Conservation (phyloP, 169 alveolate species). For the Plasmodium chabaudi region DNA sequence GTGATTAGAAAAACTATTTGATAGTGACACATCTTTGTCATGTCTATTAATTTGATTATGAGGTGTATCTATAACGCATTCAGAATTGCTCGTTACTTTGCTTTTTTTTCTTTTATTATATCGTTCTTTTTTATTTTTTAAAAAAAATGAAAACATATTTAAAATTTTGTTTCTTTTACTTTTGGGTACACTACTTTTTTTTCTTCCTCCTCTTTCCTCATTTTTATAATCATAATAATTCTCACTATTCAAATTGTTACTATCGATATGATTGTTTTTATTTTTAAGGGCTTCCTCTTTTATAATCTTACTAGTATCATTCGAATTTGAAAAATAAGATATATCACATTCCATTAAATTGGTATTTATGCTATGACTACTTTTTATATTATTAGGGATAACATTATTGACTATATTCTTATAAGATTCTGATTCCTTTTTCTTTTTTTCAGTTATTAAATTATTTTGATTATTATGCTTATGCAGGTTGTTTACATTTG, state of each 20-base stretch:
- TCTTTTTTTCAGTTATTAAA: background rate
- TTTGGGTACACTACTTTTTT: background rate
- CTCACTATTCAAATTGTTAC: no score
- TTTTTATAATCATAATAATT: background rate
- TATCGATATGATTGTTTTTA: no score
- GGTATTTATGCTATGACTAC: no score
- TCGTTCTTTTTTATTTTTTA: conserved; percentile 17
- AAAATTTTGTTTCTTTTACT: conserved; percentile 17
- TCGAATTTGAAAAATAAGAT: no score
- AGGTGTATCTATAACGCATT: background rate
- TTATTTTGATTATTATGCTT: conserved; percentile 6
- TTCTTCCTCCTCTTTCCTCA: conserved; percentile 17
- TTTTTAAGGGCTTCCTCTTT: no score
- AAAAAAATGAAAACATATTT: conserved; percentile 37
- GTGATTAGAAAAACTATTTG: conserved; percentile 4
- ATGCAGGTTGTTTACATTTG: conserved; percentile 10
- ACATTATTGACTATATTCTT: no score
- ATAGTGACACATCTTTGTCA: background rate
- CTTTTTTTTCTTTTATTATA: conserved; percentile 19
- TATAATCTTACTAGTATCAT: no score
- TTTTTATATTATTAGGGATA: no score
- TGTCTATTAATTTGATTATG: conserved; percentile 1
- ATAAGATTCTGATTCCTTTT: no score
- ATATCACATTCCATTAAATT: no score
- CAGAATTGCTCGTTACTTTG: background rate